Evolutionary conservation across 2,329 filamentous ascomycete genomes (phyloP), one percentile per base, ranked within the genome.

Genomic region (Xylariaceae sp.): DNA sequence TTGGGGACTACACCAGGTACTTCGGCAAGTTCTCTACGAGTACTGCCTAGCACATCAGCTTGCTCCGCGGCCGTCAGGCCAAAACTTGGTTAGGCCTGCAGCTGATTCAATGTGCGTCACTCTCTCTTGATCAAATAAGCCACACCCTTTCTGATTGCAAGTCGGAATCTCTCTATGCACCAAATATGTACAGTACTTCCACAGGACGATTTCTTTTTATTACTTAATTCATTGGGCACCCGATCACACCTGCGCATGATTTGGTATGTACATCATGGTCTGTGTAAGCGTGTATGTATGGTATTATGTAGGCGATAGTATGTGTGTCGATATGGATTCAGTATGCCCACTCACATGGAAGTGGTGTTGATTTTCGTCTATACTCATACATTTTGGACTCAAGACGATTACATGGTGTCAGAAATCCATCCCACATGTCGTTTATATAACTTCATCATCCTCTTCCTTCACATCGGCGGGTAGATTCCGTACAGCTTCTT

Each of bases 41-140:
- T 13, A 42, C 37, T 13, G 9, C 11, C 11, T 13, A 13, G 8
- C 11, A 42, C 37, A 45, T 45, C 11, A 45, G 42, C 13, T 45
- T 45, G 42, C 23, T 6, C 23, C 23, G 49, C 49, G 23, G 49
- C 49, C 18, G 44, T 57, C 11, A 17, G 51, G 58, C 55, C 42
- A 49, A 52, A 45, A 49, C 42, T 55, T 57, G 54, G 44, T 58
- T 10, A 15, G 23, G 47, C 44, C 51, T 56, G 59, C 59, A 59
- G 53, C 56, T 55, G 23, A 37, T 48, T 30, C 34, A 42, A 57
- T 55, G 60, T 55, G 48, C 17, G 11, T 8, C 23, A 35, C 57
- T 47, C 53, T 59, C 13, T 48, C 18, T 48, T 55, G 51, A 53
- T 57, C 53, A 57, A 55, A 51, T 18, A 55, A 45, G 51, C 56